Evolutionary conservation across 768 basidiomycete genomes (phyloP).

Genomic region (Kwoniella dendrophila): DNA sequence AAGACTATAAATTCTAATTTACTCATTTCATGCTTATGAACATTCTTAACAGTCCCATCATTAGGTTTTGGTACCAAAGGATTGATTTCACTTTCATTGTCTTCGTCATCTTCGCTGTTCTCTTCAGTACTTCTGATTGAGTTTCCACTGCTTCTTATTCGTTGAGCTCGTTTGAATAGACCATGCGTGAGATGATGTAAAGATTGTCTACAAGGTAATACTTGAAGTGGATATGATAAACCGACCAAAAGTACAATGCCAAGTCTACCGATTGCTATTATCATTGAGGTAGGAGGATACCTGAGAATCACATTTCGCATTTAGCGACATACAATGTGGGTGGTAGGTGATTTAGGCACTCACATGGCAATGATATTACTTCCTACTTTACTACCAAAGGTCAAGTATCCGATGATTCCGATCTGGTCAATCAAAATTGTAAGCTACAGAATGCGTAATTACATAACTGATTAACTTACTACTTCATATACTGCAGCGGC

Average conservation of each 20-base stretch:
- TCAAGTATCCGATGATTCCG: conserved; percentile 69
- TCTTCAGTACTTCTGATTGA: conserved; percentile 8
- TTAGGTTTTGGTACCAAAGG: conserved; percentile 34
- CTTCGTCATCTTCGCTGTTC: conserved; percentile 45
- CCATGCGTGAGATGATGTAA: conserved; percentile 64
- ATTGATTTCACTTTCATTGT: conserved; percentile 43
- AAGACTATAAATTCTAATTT: conserved; percentile 36
- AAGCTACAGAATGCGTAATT: conserved; percentile 10
- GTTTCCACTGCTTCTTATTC: background rate
- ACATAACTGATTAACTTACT: conserved; percentile 60
- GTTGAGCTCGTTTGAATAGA: conserved; percentile 12
- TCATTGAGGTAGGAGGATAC: conserved; percentile 69
- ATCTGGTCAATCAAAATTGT: conserved; percentile 28
- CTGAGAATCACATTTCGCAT: conserved; percentile 27
- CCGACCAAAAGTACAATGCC: conserved; percentile 88
- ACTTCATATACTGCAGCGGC: conserved; percentile 83
- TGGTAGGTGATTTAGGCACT: conserved; percentile 22
- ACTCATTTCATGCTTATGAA: conserved; percentile 36
- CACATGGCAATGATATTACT: conserved; percentile 96
- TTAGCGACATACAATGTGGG: conserved; percentile 51
- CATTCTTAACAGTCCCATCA: conserved; percentile 20
- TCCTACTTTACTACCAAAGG: conserved; percentile 87
- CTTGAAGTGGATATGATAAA: conserved; percentile 92
- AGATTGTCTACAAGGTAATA: conserved; percentile 88
- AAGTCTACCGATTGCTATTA: conserved; percentile 88